phyloP scores from a whole-genome alignment of 164 flowering plant genomes.

The Vitis labrusca region DNA sequence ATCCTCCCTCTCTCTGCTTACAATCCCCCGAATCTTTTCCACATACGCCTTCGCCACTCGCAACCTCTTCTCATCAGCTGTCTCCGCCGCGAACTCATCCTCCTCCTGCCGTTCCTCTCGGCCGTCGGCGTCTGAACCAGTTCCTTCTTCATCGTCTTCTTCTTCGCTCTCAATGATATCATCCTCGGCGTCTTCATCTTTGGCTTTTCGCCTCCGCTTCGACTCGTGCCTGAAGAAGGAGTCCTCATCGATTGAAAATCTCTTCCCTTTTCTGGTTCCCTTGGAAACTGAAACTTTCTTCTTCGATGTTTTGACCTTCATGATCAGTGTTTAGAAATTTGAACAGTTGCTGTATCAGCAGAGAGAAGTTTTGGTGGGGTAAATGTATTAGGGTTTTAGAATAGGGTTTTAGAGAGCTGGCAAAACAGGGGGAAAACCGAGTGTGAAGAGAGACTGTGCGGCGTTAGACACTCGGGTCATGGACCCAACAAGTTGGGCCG shows the following conservation, averaged over 20 bases:
- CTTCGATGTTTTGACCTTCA: conserved; percentile 11
- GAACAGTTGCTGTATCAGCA: no score
- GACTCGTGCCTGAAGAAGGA: conserved; percentile 39
- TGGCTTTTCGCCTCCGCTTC: conserved; percentile 31
- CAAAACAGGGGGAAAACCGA: no score
- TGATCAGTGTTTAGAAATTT: no score
- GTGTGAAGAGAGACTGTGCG: no score
- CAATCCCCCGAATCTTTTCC: conserved; percentile 27
- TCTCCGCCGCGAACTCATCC: conserved; percentile 38
- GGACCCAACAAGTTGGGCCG: no score
- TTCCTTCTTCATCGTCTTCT: conserved; percentile 26
- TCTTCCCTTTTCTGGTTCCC: conserved; percentile 21
- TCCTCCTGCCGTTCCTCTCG: conserved; percentile 31
- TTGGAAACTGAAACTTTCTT: conserved; percentile 22
- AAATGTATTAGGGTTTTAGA: no score
- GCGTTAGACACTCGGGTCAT: no score
- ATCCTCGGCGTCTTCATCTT: conserved; percentile 31
- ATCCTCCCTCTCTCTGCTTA: conserved; percentile 25
- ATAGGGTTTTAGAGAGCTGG: no score
- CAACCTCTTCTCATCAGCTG: conserved; percentile 58
- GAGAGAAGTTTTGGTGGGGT: no score
- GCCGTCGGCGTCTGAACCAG: not conserved
- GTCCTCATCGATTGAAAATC: conserved; percentile 29
- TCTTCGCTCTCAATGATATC: conserved; percentile 33
- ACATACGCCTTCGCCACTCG: conserved; percentile 45